Evolutionary conservation across 768 basidiomycete species (phyloP).

Genomic region (Rhizopogon vesiculosus): DNA sequence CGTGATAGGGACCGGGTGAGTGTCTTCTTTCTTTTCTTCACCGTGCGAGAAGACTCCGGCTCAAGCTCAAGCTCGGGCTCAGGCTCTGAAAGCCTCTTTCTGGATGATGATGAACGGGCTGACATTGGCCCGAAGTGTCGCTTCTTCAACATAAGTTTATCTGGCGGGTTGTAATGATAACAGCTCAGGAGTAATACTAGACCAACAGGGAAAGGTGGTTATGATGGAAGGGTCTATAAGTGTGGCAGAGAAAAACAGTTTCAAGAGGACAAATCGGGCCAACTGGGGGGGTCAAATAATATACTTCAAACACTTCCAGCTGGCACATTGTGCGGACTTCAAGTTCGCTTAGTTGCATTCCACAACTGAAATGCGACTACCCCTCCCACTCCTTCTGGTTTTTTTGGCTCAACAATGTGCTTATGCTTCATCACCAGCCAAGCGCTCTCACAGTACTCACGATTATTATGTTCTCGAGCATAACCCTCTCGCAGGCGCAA

Average conservation of each 20-base stretch:
- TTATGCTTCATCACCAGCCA: constrained; percentile 37
- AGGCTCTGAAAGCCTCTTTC: neutral
- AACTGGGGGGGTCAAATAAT: neutral
- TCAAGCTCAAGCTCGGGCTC: neutral
- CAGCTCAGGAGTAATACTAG: neutral
- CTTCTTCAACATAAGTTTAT: neutral
- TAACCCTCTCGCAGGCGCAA: constrained; percentile 45
- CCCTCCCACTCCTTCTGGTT: constrained; percentile 19
- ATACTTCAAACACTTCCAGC: neutral
- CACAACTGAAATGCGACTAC: constrained; percentile 9
- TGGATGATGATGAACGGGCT: neutral
- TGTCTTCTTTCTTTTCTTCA: neutral
- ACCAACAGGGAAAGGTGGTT: neutral
- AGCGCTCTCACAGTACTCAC: constrained; percentile 55
- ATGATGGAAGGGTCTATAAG: neutral
- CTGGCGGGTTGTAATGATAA: neutral
- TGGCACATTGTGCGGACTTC: neutral
- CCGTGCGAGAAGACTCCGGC: neutral
- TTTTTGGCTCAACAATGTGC: constrained; percentile 23
- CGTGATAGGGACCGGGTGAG: neutral
- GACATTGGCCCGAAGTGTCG: neutral
- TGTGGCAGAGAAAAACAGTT: too few relatives aligned
- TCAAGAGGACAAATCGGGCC: neutral
- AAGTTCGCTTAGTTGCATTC: neutral
- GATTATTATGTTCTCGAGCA: constrained; percentile 84